A percentile compares a stretch with the other conserved stretches of the same genome.
Conservation (phyloP, 2,329 filamentous ascomycete genomes). For the Sclerotinia borealis region DNA sequence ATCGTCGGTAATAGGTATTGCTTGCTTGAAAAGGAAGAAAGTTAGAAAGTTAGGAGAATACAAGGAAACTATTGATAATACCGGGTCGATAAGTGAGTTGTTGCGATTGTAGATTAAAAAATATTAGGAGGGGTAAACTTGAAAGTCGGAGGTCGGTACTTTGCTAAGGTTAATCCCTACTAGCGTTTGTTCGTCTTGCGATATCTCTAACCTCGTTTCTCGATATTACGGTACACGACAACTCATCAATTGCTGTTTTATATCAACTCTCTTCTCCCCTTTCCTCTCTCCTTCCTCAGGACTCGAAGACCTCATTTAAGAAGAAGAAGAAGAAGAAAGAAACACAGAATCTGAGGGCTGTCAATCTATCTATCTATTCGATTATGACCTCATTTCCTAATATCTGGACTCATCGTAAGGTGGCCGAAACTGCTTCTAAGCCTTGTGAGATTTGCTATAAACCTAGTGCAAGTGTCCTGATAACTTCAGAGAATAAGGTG, state of each 20-base stretch:
- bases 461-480: constrained; percentile 76
- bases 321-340: not conserved
- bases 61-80: constrained; percentile 6
- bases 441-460: constrained; percentile 91
- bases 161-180: constrained; percentile 2
- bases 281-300: not conserved
- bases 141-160: constrained; percentile 1
- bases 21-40: not conserved
- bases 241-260: not conserved
- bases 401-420: constrained; percentile 76
- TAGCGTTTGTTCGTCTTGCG: constrained; percentile 1
- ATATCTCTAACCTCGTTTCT: not conserved
- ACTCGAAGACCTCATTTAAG: not conserved
- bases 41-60: not conserved
- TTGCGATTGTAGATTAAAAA: constrained; percentile 1
- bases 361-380: not conserved
- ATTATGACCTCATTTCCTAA: constrained; percentile 55
- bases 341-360: not conserved
- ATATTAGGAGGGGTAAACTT: not conserved
- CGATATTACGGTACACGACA: not conserved
- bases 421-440: constrained; percentile 77
- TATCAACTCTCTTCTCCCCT: not conserved
- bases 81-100: no score
- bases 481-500: constrained; percentile 86
- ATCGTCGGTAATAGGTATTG: not conserved